Evolutionary conservation across 768 basidiomycete genomes (phyloP).

Genomic region (Cystoderma amianthinum): DNA sequence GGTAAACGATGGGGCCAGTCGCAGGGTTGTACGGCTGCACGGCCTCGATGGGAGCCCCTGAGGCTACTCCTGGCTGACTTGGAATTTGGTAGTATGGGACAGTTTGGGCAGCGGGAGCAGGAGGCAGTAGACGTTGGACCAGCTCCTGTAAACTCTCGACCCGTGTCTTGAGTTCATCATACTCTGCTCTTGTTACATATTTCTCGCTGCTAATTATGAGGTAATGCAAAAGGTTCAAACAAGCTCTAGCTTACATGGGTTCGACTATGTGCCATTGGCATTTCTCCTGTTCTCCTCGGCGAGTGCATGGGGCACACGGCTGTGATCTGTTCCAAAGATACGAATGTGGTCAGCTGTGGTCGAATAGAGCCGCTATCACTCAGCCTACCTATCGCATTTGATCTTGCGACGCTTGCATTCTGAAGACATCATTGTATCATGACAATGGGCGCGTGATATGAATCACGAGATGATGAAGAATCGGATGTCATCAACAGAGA

Average conservation of each 20-base stretch:
- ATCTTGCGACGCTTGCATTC: slow-evolving; percentile 87
- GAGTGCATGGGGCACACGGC: slow-evolving; percentile 76
- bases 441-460: slow-evolving; percentile 16
- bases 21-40: slow-evolving; percentile 17
- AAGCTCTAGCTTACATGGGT: slow-evolving; percentile 54
- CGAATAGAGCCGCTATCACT: slow-evolving; percentile 10
- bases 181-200: slow-evolving; percentile 72
- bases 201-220: slow-evolving; percentile 49
- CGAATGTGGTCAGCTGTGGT: slow-evolving; percentile 14
- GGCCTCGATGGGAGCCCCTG: slow-evolving; percentile 24
- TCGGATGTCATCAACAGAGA: slow-evolving; percentile 10
- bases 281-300: slow-evolving; percentile 72
- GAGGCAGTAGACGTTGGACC: slow-evolving; percentile 39
- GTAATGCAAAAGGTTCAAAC: slow-evolving; percentile 7
- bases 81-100: slow-evolving; percentile 26
- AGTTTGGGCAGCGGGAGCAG: slow-evolving; percentile 10
- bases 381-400: slow-evolving; percentile 73
- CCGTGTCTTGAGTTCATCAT: slow-evolving; percentile 66
- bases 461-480: slow-evolving; percentile 20
- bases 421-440: too few species aligned
- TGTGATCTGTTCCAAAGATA: slow-evolving; percentile 43
- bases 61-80: slow-evolving; percentile 14
- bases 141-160: slow-evolving; percentile 54
- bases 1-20: slow-evolving; percentile 18
- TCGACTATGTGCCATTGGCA: slow-evolving; percentile 84